A percentile compares a stretch with the other conserved stretches of the same genome.
Conservation (phyloP, 2,329 filamentous ascomycete species). For the Xylariales sp. region DNA sequence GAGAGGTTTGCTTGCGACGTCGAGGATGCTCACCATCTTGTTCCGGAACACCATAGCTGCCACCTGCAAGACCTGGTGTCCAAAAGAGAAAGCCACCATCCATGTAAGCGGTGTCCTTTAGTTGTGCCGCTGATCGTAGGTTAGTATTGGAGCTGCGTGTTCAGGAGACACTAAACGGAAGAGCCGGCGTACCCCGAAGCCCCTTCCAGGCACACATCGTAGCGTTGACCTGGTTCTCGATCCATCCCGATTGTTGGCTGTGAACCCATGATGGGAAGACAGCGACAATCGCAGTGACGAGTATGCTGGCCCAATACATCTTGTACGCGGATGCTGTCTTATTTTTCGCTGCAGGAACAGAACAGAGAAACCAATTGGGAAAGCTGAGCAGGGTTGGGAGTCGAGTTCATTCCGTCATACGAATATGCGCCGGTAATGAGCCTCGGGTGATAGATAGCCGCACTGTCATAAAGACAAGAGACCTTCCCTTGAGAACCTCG, state of each 20-base stretch:
- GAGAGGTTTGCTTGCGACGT: not conserved
- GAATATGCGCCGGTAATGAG: constrained; percentile 27
- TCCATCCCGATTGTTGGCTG: constrained; percentile 63
- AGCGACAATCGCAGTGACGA: constrained; percentile 46
- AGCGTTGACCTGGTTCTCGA: constrained; percentile 63
- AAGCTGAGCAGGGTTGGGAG: constrained; percentile 24
- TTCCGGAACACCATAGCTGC: constrained; percentile 46
- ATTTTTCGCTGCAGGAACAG: constrained; percentile 31
- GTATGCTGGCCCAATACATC: constrained; percentile 48
- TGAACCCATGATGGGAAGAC: constrained; percentile 46
- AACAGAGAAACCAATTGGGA: constrained; percentile 27
- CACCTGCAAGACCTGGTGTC: constrained; percentile 62
- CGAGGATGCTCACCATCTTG: constrained; percentile 56
- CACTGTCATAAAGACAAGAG: constrained; percentile 41
- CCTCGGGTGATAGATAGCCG: constrained; percentile 27
- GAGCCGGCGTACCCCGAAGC: constrained; percentile 51
- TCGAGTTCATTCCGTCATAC: constrained; percentile 43
- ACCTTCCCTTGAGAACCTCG: constrained; percentile 31
- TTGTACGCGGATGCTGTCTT: constrained; percentile 35
- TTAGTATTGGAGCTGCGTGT: constrained; percentile 38
- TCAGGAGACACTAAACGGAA: not conserved
- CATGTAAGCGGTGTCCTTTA: constrained; percentile 70
- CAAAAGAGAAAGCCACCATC: constrained; percentile 71
- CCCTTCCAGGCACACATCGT: constrained; percentile 69
- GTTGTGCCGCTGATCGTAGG: constrained; percentile 52